These are phyloP conservation scores for Daldinia loculata DNA, from an alignment of 495 filamentous ascomycete genomes.

Conservation along the genomic window DNA sequence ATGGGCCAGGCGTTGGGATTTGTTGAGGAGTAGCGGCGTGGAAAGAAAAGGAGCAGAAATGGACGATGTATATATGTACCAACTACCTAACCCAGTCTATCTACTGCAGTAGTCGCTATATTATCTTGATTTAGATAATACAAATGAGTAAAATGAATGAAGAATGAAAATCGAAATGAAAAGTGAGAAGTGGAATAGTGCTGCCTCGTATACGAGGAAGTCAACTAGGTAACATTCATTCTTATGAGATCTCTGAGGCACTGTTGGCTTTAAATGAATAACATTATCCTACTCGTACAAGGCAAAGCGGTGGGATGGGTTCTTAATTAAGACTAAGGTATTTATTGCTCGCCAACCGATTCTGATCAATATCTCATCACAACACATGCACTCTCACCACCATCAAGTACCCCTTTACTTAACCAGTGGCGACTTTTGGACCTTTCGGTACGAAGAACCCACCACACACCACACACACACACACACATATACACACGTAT, in stretches of 20 bases:
- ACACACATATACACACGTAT: neutral
- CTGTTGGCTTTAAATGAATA: too few species aligned
- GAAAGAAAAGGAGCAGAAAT: neutral
- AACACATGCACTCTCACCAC: neutral
- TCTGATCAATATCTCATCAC: neutral
- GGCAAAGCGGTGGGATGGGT: too few species aligned
- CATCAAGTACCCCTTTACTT: neutral
- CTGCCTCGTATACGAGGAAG: neutral
- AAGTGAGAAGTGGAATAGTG: neutral
- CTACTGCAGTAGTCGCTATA: neutral
- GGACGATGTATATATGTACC: neutral
- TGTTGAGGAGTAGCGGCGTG: slow-evolving; percentile 38
- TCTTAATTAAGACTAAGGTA: too few species aligned
- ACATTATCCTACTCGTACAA: too few species aligned
- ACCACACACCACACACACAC: neutral
- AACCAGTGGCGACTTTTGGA: neutral
- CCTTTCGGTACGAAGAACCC: neutral
- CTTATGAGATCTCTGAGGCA: too few species aligned
- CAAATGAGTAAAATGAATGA: neutral
- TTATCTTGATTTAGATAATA: neutral
- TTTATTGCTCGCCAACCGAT: too few species aligned
- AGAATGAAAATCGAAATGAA: neutral
- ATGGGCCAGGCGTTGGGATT: slow-evolving; percentile 86
- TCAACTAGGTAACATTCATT: too few species aligned
- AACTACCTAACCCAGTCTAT: neutral